Evolutionary conservation across 352 stramenopile species (phyloP), one percentile per base, ranked within the genome.

Genomic region (Globisporangium paddicum): DNA sequence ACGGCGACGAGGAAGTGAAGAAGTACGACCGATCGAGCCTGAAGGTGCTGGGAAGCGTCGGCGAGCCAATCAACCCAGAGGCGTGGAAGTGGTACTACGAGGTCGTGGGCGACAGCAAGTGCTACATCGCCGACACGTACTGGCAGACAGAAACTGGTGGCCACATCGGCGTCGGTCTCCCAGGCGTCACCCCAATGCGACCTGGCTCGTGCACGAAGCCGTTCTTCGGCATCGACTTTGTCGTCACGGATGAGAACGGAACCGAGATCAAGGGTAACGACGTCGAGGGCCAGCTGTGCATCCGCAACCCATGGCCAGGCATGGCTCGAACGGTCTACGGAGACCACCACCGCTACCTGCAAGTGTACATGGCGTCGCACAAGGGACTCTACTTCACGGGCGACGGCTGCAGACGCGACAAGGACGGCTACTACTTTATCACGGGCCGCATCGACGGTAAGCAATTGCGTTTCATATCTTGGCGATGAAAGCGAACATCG

Each of bases 41-140:
- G 32, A 90, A 95, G 34, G 84, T 99, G 32, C 78, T 99, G 13
- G 97, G 97, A 19, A 98, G 92, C 52, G 97, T 99, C 21, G 97
- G 97, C 30, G 97, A 99, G 75, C 97, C 97, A 6, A 99, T 99
- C 75, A 99, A 99, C 75, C 97, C 96, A 0, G 96, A 98, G 46
- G 80, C 79, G 2, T 99, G 96, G 96, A 82, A 90, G 21, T 99
- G 97, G 97, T 99, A 99, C 70, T 98, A 97, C 63, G 84, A 98
- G 66, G 74, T 97, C 14, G 89, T 98, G 37, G 87, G 87, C n/a
- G 75, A 90, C 28, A 77, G 68, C 13, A 71, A 89, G 46, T 98
- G 94, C 74, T 90, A 95, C 63, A 89, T 99, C 19, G 90, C 97
- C 0, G 96, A 99, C 70, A 99, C 96, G 35, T 99, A 98, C 73